Evolutionary conservation across 2,329 filamentous ascomycete genomes (phyloP), one percentile per base, ranked within the genome.

Genomic region (Fusarium papillatum): DNA sequence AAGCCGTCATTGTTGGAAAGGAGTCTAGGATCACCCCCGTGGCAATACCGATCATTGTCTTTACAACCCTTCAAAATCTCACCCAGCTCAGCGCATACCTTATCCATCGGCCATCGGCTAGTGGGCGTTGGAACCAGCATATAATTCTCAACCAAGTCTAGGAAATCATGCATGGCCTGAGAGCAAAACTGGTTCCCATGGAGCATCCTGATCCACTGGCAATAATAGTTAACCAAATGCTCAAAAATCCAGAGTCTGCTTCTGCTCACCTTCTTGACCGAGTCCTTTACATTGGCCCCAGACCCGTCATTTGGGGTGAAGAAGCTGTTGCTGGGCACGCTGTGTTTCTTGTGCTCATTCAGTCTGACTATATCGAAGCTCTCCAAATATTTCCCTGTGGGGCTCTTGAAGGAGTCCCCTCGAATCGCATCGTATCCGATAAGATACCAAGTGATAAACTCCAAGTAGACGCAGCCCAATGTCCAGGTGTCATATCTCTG

Each of bases 401-500:
- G 19, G 10, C 2, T 34, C 26, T 4, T 26, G 60, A 69, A 24
- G 4, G 1, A 69, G 31, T 19, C 46, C 31, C 39, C 10, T 39
- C 36, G 36, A 17, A 64, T 24, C 2, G 67, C 50, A 0, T 65
- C 22, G 9, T 57, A 50, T 3, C 67, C 67, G n/a, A 69, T 62
- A 3, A 69, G 50, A 38, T 65, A 38, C 67, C 67, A 69, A 3
- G 39, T 69, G 3, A 69, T 60, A 5, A 65, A 69, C 19, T 69
- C 67, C 4, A 69, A 31, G 22, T 65, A 69, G 16, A 65, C 67
- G 17, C 67, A 69, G 5, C 61, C 67, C 3, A 69, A 8, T 0
- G 61, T 69, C 67, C 67, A 69, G 50, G 53, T 65, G 4, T 69
- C 67, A n/a, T 60, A 69, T 34, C 14, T 60, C 9, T 69, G 67